Evolutionary conservation across 148 eudicot genomes (phyloP).

Genomic region (Amaranthus hypochondriacus): DNA sequence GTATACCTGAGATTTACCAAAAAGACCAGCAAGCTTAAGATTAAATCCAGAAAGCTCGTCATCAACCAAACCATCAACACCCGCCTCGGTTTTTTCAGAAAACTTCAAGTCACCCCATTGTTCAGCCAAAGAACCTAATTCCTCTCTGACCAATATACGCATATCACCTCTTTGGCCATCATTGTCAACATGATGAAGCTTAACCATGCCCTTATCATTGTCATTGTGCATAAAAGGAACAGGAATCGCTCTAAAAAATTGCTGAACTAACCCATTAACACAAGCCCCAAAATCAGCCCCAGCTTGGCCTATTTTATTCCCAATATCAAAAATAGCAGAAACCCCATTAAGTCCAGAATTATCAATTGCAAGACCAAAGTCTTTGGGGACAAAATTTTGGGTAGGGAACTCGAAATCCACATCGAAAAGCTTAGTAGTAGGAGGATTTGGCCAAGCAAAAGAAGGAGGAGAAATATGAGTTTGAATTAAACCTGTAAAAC

Average conservation of each 20-base stretch:
- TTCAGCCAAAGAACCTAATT: conserved; percentile 63
- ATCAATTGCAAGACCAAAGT: conserved; percentile 52
- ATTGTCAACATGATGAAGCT: conserved; percentile 32
- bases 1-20: conserved; percentile 68
- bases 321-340: conserved; percentile 70
- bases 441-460: conserved; percentile 70
- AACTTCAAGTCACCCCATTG: conserved; percentile 54
- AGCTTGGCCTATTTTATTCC: conserved; percentile 75
- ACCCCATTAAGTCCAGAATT: conserved; percentile 53
- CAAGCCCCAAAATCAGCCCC: conserved; percentile 76
- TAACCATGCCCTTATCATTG: conserved; percentile 29
- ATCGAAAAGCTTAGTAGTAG: conserved; percentile 52
- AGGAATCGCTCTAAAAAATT: conserved; percentile 57
- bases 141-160: conserved; percentile 49
- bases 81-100: conserved; percentile 38
- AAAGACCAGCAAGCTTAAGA: conserved; percentile 50
- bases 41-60: conserved; percentile 58
- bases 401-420: conserved; percentile 74
- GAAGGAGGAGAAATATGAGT: conserved; percentile 73
- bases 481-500: conserved; percentile 75
- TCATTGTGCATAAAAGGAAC: conserved; percentile 57
- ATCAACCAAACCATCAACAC: conserved; percentile 30
- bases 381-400: conserved; percentile 44
- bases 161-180: conserved; percentile 30
- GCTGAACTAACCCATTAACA: conserved; percentile 74